phyloP scores from a whole-genome alignment of 75 land plant species.

The Larix kaempferi region DNA sequence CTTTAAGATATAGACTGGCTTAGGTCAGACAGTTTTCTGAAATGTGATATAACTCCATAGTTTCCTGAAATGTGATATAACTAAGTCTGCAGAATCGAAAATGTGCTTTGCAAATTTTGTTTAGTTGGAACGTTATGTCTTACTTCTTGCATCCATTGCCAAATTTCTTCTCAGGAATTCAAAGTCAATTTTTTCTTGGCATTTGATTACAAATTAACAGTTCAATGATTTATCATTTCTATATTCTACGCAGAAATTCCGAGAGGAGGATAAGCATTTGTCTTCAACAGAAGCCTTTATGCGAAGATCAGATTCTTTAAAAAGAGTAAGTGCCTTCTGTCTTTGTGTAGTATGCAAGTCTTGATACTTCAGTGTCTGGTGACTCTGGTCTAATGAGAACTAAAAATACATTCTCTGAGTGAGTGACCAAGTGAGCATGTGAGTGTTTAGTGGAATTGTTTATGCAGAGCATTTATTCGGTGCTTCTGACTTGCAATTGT shows the following conservation, averaged over 20 bases:
- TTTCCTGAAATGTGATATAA: too few species aligned
- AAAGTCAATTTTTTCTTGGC: neutral
- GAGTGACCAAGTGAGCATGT: too few species aligned
- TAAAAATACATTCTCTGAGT: too few species aligned
- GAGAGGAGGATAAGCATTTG: slow-evolving; percentile 78
- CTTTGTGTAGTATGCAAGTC: neutral
- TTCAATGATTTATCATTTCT: neutral
- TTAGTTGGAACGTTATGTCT: too few species aligned
- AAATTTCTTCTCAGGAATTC: neutral
- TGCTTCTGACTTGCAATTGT: too few species aligned
- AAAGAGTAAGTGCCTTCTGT: slow-evolving; percentile 43
- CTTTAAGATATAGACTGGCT: too few species aligned
- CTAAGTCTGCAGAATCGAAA: too few species aligned
- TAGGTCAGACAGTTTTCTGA: neutral
- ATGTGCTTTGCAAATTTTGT: too few species aligned
- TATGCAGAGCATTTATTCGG: too few species aligned
- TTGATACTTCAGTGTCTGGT: neutral
- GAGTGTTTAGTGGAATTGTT: too few species aligned
- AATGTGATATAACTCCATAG: neutral
- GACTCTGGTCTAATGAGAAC: too few species aligned
- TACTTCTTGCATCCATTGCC: too few species aligned
- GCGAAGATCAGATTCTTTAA: slow-evolving; percentile 77
- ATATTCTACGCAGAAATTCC: slow-evolving; percentile 65
- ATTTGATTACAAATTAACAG: neutral
- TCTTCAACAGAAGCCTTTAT: slow-evolving; percentile 79